Base-by-base conservation (phyloP, 345 rosid genomes). In the Luvunga scandens region DNA sequence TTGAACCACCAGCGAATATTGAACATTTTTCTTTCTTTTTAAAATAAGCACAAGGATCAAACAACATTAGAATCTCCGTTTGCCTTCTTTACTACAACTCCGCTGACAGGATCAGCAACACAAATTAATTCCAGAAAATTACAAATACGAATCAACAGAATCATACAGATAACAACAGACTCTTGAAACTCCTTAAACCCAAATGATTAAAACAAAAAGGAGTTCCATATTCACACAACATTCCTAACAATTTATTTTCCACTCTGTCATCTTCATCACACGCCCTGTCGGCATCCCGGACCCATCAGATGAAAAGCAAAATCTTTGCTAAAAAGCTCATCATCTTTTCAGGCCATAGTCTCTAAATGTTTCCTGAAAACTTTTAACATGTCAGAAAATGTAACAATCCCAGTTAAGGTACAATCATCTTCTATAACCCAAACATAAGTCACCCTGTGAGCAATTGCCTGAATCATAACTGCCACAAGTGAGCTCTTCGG, bases 381-480 rank as follows among this genome's bases (percentile, higher is more conserved):
- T 60, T 83, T 87, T 36, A 95, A 78, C 85, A 95, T 87, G 66
- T 86, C 85, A 42, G 83, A 81, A 78, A 95, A 93, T 9, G 93
- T 92, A 30, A 95, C 98, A 66, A 93, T 92, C 57, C 98, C 98
- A 67, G 89, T 90, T 81, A 95, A 82, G 77, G 89, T 84, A 66
- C 89, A 85, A 66, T 93, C 98, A 2, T 92, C 89, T 53, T 95
- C 96, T 10, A 84, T 66, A 21, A 95, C 98, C 98, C 98, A 95
- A 75, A 90, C 93, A 71, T 93, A 90, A 19, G 85, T 93, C 81
- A 91, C 91, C 42, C 98, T 87, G 48, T 91, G 93, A 30, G 98
- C 86, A 66, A 91, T 89, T 48, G 98, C 98, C 76, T 95, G 98
- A 38, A 95, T 86, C 98, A 95, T 93, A 69, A 93, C 95, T 30